Conservation (phyloP, 2,329 filamentous ascomycete species). For the Xylaria sp. region DNA sequence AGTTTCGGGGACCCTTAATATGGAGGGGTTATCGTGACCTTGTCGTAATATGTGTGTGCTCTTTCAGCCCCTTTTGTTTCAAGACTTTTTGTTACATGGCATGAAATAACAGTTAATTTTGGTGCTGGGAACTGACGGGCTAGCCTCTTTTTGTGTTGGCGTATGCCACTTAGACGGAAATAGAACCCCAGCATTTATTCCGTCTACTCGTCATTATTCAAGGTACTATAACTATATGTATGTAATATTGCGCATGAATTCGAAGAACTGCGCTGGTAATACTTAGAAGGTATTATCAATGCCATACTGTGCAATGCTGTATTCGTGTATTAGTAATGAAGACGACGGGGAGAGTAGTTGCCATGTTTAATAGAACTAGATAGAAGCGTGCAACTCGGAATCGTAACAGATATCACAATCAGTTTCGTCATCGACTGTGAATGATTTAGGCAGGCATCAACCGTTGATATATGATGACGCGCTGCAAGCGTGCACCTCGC, state of each 20-base stretch:
- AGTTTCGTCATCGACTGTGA: neutral
- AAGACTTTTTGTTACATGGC: neutral
- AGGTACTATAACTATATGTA: no score
- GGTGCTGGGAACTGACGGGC: neutral
- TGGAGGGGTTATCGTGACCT: slow-evolving; percentile 1
- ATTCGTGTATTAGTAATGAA: neutral
- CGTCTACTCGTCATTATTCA: neutral
- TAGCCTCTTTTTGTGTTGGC: slow-evolving; percentile 6
- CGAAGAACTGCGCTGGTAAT: neutral
- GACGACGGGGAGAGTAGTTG: neutral
- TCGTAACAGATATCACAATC: neutral
- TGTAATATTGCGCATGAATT: slow-evolving; percentile 12
- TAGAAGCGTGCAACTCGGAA: neutral
- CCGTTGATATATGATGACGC: neutral
- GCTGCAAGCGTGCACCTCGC: neutral
- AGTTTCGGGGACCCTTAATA: slow-evolving; percentile 8
- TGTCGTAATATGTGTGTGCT: no score
- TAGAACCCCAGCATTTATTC: slow-evolving; percentile 15
- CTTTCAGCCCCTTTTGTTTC: slow-evolving; percentile 16
- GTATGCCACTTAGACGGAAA: slow-evolving; percentile 20
- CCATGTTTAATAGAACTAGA: neutral
- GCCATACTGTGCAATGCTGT: neutral
- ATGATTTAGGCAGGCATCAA: neutral
- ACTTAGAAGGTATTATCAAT: neutral
- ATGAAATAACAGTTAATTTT: slow-evolving; percentile 15